Conservation (phyloP, 2,329 filamentous ascomycete species). For the Penicillium sp. region DNA sequence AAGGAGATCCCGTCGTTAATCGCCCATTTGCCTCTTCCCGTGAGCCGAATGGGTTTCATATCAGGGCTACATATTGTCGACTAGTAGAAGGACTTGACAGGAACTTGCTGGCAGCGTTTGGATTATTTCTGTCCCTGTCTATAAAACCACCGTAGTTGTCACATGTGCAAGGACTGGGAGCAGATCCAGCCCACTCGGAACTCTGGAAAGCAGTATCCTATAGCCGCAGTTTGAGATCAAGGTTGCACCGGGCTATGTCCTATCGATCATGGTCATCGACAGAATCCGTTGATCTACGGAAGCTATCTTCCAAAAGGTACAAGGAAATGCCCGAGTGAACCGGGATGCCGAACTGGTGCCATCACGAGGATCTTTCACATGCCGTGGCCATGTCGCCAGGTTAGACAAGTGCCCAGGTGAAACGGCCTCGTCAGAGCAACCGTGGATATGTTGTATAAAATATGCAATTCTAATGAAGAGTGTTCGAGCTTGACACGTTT, state of each 20-base stretch:
- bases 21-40: constrained; percentile 48
- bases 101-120: not conserved
- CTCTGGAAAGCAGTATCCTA: not conserved
- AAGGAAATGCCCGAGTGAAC: not conserved
- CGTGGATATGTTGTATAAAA: not conserved
- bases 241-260: not conserved
- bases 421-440: not conserved
- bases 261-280: not conserved
- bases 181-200: not conserved
- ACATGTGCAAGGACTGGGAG: not conserved
- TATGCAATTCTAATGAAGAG: no score
- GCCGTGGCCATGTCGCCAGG: not conserved
- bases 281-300: not conserved
- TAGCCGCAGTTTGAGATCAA: not conserved
- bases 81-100: not conserved
- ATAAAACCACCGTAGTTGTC: not conserved
- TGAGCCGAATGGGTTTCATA: constrained; percentile 50
- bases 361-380: not conserved
- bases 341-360: not conserved
- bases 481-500: not conserved
- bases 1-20: constrained; percentile 48
- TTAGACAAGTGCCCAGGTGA: not conserved
- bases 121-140: not conserved
- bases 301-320: not conserved
- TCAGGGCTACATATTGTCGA: constrained; percentile 46